Base-by-base conservation (phyloP, 2,329 filamentous ascomycete genomes). In the Aspergillus flavus region DNA sequence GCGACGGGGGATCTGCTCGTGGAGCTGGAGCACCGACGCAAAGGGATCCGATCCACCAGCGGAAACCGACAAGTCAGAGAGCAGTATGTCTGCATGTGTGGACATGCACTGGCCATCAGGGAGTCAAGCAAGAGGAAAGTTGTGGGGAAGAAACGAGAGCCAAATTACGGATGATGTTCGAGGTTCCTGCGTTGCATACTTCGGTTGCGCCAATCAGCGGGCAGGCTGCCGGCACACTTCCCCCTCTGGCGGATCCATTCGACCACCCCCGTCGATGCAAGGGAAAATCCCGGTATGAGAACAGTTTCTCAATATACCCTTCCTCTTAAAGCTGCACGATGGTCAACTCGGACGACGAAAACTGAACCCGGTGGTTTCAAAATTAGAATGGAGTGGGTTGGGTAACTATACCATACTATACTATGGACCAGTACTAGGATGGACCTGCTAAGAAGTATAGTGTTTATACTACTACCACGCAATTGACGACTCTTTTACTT, bases 121-220 rank as follows among this genome's bases (percentile, higher is more conserved):
- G 32, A 54, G 21, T 30, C 26, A 9, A 16, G 3, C 26, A 3
- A n/a, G 26, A 30, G 7, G 48, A 30, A 12, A 19, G 43, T 43
- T 36, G 62, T 50, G 57, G 63, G 57, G 58, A 61, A 57, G 21
- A 50, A 45, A 61, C 50, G 23, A 21, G 59, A 43, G 30, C 53
- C 53, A 30, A 50, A 23, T 50, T 59, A 58, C 36, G 48, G 48
- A 52, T 54, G 52, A 54, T 36, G 30, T 36, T 54, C 21, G 57
- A 58, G 34, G 34, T 32, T 61, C 54, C 59, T 61, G 56, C 36
- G 48, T 45, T 34, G 58, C 62, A 65, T 61, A 60, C 30, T 52
- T 58, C 59, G 61, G 63, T 26, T 65, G 57, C 26, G 19, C 69
- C 69, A 71, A 71, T 71, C 64, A 69, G 32, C 53, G 57, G 41